phyloP scores from a whole-genome alignment of 192 early-diverging fungal genomes.

The Linnemannia hyalina region DNA sequence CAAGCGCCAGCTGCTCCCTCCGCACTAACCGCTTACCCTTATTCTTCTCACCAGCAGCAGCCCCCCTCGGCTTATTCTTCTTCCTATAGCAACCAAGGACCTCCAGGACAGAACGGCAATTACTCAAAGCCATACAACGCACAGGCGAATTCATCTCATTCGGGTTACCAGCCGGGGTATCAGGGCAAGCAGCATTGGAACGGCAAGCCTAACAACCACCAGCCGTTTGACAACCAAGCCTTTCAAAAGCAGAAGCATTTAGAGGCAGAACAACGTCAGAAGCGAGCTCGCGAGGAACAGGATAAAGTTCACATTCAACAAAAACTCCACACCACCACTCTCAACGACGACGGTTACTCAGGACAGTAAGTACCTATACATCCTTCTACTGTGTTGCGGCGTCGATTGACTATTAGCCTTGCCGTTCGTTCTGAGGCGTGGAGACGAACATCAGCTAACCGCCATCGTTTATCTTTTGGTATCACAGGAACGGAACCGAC shows the following conservation, averaged over 20 bases:
- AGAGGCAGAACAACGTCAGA: conserved; percentile 30
- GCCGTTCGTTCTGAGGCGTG: neutral
- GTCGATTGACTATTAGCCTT: neutral
- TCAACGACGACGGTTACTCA: conserved; percentile 11
- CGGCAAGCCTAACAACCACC: conserved; percentile 12
- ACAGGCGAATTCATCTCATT: conserved; percentile 14
- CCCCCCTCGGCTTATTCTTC: conserved; percentile 35
- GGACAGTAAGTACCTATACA: neutral
- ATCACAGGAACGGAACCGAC: conserved; percentile 6
- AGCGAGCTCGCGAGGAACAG: neutral
- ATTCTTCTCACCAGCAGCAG: conserved; percentile 32
- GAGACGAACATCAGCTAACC: neutral
- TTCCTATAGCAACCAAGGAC: conserved; percentile 36
- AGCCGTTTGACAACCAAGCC: conserved; percentile 44
- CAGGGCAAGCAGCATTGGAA: conserved; percentile 11
- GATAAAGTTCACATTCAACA: conserved; percentile 13
- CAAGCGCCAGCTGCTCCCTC: conserved; percentile 20
- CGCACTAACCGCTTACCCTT: conserved; percentile 50
- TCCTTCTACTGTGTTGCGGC: neutral
- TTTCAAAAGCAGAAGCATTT: conserved; percentile 51
- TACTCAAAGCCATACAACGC: conserved; percentile 4
- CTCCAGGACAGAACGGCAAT: conserved; percentile 1
- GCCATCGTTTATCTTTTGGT: neutral
- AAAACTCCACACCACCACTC: conserved; percentile 8
- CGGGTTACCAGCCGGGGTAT: conserved; percentile 14